A percentile compares a stretch with the other conserved stretches of the same genome.
Evolutionary conservation across 192 early-diverging fungal species (phyloP).

Genomic region (Fimicolochytrium jonesii): DNA sequence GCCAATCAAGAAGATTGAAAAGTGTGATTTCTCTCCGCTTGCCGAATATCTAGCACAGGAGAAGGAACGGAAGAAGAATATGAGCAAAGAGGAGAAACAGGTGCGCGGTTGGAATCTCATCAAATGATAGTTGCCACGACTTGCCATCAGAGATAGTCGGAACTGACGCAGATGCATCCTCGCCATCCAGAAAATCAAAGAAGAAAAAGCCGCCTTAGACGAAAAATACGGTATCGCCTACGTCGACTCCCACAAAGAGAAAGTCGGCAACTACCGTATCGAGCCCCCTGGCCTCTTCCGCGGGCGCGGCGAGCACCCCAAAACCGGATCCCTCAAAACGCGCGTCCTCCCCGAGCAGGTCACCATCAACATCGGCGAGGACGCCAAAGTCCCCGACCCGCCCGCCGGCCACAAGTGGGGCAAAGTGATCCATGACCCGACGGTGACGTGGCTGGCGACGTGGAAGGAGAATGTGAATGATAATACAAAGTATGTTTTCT

Average conservation of each 20-base stretch:
- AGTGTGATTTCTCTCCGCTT: conserved; percentile 89
- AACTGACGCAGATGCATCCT: too few relatives aligned
- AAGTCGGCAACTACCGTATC: conserved; percentile 95
- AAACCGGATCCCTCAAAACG: conserved; percentile 84
- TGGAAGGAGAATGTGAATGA: conserved; percentile 99
- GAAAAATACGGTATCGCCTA: conserved; percentile 69
- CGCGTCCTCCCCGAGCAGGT: conserved; percentile 92
- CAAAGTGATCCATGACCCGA: conserved; percentile 80
- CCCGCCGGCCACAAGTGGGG: conserved; percentile 89
- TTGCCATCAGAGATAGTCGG: too few relatives aligned
- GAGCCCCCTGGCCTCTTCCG: conserved; percentile 96
- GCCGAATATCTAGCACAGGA: conserved; percentile 69
- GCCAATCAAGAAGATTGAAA: conserved; percentile 68
- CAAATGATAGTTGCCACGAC: too few relatives aligned
- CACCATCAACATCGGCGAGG: conserved; percentile 83
- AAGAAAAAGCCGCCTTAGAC: conserved; percentile 61
- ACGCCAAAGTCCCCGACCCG: conserved; percentile 72
- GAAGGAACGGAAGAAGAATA: conserved; percentile 74
- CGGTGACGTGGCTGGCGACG: conserved; percentile 92
- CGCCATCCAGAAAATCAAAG: conserved; percentile 57
- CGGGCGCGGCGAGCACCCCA: conserved; percentile 95
- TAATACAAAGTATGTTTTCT: conserved; percentile 88
- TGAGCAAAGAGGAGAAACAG: conserved; percentile 95
- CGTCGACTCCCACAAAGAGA: conserved; percentile 89
- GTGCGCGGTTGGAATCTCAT: too few relatives aligned